Base-by-base conservation (phyloP, 1,284 basidiomycete genomes). In the Boletus calvinii region DNA sequence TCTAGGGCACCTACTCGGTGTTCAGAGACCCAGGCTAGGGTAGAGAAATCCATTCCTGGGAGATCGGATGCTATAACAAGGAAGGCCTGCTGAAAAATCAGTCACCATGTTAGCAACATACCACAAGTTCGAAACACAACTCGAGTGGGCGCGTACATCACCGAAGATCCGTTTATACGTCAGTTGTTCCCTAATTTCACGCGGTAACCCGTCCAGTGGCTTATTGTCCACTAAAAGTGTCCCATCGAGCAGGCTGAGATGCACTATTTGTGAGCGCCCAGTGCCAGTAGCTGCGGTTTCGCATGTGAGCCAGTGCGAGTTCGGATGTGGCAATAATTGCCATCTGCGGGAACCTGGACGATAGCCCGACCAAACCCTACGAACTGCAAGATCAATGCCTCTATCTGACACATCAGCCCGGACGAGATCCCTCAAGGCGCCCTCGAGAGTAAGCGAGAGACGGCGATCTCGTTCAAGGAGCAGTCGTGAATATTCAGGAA, bases 341-440 rank as follows among this genome's bases (percentile, higher is more conserved):
- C 52, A 53, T 31, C 10, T 36, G 1, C 15, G 3, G 1, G 30
- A 0, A 12, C 37, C 15, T 0, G 47, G 54, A 26, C 26, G 26
- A 26, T 26, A 26, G 7, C 26, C 6, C 5, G 26, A 26, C 26
- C 26, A 26, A 26, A 72, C 43, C 0, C 46, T 46, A 4, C n/a
- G 1, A 9, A 79, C 56, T 1, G 77, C 72, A 6, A 51, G n/a
- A 47, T 77, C 66, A 8, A 77, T 49, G 1, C 66, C 71, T 1
- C 36, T 18, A 5, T 52, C 30, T 38, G 52, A 43, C 1, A 20
- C 15, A 5, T 48, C 24, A 11, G 9, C 11, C 0, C 17, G 26
- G n/a, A 69, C 55, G 0, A 30, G 15, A 15, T 50, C 30, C 10
- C 46, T 34, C 7, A 70, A 37, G 12, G 38, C 15, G 0, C 42